Evolutionary conservation across 2,329 filamentous ascomycete species (phyloP), one percentile per base, ranked within the genome.

Genomic region (Trichoderma sp.): DNA sequence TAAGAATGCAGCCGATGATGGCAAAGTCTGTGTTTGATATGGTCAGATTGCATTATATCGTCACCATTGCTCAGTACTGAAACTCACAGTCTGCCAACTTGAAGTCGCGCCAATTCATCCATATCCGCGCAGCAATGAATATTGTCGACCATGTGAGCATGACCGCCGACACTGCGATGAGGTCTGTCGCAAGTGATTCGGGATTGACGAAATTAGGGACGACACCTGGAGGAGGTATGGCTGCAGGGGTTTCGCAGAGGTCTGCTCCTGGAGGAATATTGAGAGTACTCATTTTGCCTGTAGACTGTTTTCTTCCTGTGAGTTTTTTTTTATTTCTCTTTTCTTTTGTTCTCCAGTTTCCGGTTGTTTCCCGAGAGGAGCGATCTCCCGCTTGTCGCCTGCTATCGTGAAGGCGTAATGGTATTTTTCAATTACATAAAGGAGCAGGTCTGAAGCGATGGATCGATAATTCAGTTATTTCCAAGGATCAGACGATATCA

Each of bases 161-260:
- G 52, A 65, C 63, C 8, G 4, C 39, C 10, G 45, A 34, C 4
- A 57, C 52, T 19, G 52, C 63, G 34, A 65, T 48, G 5, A 22
- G 19, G 13, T 27, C 53, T 19, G 12, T 6, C 35, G 37, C 63
- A 13, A 65, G 63, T 7, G 42, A 22, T 39, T 42, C 29, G 32
- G 56, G 22, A 3, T 32, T 19, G 42, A 13, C 15, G 9, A 60
- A 22, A 2, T 60, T 22, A 12, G 39, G 53, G 3, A 59, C 19
- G 34, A 61, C 56, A 1, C 64, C 64, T 0, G 53, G 42, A 52
- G 64, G 64, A 52, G 64, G 56, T 9, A 25, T 5, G 2, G 25
- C 17, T 60, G 64, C 37, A 8, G 64, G 64, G 15, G 61, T 3
- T 4, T 52, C 15, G 64, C 64, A 67, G 39, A 52, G 64, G 22